Conservation (phyloP, 257 asterid species). For the Ilex asprella region DNA sequence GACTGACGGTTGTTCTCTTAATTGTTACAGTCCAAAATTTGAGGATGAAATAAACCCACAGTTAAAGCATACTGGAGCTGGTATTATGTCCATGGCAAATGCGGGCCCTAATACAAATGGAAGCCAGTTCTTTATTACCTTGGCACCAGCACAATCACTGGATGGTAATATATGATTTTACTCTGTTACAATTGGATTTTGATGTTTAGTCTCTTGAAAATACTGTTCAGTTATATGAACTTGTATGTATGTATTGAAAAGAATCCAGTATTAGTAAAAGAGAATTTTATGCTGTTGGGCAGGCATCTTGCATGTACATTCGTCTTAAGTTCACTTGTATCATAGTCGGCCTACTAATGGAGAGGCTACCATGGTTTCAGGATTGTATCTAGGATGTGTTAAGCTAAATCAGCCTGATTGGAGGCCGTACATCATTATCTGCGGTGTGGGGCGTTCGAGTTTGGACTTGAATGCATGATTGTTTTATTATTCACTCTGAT, state of each 20-base stretch:
- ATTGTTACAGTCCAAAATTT: slow-evolving; percentile 64
- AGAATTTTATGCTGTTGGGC: neutral
- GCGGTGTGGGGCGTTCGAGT: neutral
- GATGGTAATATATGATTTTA: slow-evolving; percentile 51
- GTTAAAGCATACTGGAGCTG: slow-evolving; percentile 98
- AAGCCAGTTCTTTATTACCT: slow-evolving; percentile 91
- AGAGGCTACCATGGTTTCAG: neutral
- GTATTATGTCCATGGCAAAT: slow-evolving; percentile 96
- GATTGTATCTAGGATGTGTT: neutral
- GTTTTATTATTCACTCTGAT: neutral
- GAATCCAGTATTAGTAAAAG: neutral
- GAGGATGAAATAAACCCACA: slow-evolving; percentile 82
- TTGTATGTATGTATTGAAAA: neutral
- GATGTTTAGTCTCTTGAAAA: neutral
- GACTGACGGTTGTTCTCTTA: neutral
- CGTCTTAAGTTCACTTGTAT: neutral
- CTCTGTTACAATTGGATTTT: slow-evolving; percentile 1
- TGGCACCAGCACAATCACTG: slow-evolving; percentile 92
- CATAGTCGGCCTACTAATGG: too few species aligned
- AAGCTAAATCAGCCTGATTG: too few species aligned
- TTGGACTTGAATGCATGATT: neutral
- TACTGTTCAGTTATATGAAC: neutral
- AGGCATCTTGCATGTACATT: too few species aligned
- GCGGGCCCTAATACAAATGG: slow-evolving; percentile 99
- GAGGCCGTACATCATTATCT: too few species aligned